Evolutionary conservation across 2,329 filamentous ascomycete species (phyloP), one percentile per base, ranked within the genome.

Genomic region (Lojkania enalia): DNA sequence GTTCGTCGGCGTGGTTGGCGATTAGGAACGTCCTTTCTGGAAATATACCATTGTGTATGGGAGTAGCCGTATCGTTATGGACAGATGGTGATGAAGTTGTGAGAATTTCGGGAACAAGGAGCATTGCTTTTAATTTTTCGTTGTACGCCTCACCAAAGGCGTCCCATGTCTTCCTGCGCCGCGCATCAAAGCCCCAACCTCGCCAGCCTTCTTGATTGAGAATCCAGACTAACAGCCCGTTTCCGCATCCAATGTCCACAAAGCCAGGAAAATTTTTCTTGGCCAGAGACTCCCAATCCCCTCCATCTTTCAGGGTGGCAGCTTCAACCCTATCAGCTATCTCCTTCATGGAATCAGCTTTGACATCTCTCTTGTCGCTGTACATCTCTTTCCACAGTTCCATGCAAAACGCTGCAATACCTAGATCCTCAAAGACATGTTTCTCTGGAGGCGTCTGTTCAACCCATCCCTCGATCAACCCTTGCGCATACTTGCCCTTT

Each of bases 1-100:
- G 79, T 71, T 99, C 91, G 65, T 99, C 94, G 9, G 92, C 92
- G 67, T 99, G 94, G 64, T 99, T 99, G 37, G 90, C 95, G 52
- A 99, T 87, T 59, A 99, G 90, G 69, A 99, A 99, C 0, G 90
- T 95, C 20, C 83, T 83, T 13, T 70, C 66, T 0, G 82, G 77
- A 61, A 97, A 96, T 7, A 77, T 61, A 25, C 92, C 94, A 50
- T 75, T 64, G 54, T 81, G 78, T 9, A 21, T 9, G 9, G 16
- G 16, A 9, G 19, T 20, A 20, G 6, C 16, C 23, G 23, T n/a
- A 7, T 27, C 23, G 7, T 16, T 33, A 20, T 20, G 9, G 9
- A 7, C 11, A 20, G 33, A 9, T 9, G 33, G 11, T 20, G 15
- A 6, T 11, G 40, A 15, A n/a, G 32, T 20, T 18, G 57, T 52